phyloP scores from a whole-genome alignment of 2,329 filamentous ascomycete species.

The Aspergillus sp. region DNA sequence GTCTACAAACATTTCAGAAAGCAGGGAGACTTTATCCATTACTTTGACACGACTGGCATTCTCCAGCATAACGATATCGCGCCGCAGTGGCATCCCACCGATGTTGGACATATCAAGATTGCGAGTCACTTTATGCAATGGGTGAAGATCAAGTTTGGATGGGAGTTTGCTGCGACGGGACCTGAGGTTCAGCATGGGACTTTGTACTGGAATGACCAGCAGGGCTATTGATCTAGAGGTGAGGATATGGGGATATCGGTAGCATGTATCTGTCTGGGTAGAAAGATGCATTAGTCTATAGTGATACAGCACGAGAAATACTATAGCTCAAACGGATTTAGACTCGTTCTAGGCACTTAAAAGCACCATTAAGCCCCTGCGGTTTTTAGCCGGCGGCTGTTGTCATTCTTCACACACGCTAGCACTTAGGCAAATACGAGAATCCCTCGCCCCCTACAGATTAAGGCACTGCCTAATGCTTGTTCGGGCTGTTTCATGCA shows the following conservation, averaged over 20 bases:
- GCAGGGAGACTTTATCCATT: slow-evolving; percentile 5
- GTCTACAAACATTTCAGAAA: slow-evolving; percentile 17
- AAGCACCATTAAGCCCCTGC: too few species aligned
- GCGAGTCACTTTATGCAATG: slow-evolving; percentile 59
- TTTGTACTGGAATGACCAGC: slow-evolving; percentile 52
- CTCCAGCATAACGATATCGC: slow-evolving; percentile 61
- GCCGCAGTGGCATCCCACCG: slow-evolving; percentile 58
- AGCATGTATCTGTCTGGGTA: not conserved
- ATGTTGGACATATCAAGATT: slow-evolving; percentile 59
- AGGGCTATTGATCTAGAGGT: slow-evolving; percentile 28
- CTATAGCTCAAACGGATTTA: too few species aligned
- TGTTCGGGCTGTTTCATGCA: not conserved
- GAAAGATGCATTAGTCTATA: too few species aligned
- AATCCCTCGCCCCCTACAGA: not conserved
- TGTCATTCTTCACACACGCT: not conserved
- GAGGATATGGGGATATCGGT: too few species aligned
- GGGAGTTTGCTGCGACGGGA: slow-evolving; percentile 54
- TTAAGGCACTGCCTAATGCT: not conserved
- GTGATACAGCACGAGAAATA: too few species aligned
- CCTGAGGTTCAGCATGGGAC: slow-evolving; percentile 51
- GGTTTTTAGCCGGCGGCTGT: too few species aligned
- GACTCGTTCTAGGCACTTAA: too few species aligned
- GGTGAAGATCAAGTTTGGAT: slow-evolving; percentile 54
- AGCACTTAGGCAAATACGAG: not conserved
- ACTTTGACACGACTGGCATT: slow-evolving; percentile 61